These are phyloP conservation scores for Pholiota molesta DNA, from an alignment of 768 basidiomycete genomes.

Conservation along the genomic window DNA sequence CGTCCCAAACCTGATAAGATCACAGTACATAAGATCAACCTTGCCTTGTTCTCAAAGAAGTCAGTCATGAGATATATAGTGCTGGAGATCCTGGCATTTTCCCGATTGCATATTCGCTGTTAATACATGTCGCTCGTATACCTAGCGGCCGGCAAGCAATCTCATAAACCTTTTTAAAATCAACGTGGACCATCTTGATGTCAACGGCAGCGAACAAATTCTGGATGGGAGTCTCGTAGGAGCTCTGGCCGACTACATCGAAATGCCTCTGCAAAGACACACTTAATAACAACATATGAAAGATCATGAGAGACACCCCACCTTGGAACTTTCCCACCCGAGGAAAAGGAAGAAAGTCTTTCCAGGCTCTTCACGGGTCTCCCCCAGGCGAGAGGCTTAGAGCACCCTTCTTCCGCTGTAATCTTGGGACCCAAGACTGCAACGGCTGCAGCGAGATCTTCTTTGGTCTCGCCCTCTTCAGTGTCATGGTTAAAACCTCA, in stretches of 20 bases:
- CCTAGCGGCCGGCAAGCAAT: no score
- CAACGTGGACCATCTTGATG: not conserved
- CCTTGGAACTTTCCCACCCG: constrained; percentile 6
- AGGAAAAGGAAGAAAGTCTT: constrained; percentile 1
- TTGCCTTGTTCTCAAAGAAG: no score
- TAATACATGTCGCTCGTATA: no score
- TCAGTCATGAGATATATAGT: not conserved
- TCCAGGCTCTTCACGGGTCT: constrained; percentile 5
- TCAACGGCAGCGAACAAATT: not conserved
- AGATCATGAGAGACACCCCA: not conserved
- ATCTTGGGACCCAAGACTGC: not conserved
- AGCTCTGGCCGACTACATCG: constrained; percentile 2
- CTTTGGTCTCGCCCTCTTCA: constrained; percentile 9
- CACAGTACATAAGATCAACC: no score
- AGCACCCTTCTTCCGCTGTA: constrained; percentile 6
- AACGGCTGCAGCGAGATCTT: not conserved
- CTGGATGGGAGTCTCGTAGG: not conserved
- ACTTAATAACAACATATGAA: not conserved
- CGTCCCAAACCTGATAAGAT: no score
- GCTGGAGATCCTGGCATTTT: no score
- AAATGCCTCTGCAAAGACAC: constrained; percentile 6
- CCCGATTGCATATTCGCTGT: no score
- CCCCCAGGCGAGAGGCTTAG: constrained; percentile 2
- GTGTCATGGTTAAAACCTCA: not conserved
- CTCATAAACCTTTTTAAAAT: constrained; percentile 1